Evolutionary conservation across 2,329 filamentous ascomycete genomes (phyloP).

Genomic region (Alternaria novae-zelandiae): DNA sequence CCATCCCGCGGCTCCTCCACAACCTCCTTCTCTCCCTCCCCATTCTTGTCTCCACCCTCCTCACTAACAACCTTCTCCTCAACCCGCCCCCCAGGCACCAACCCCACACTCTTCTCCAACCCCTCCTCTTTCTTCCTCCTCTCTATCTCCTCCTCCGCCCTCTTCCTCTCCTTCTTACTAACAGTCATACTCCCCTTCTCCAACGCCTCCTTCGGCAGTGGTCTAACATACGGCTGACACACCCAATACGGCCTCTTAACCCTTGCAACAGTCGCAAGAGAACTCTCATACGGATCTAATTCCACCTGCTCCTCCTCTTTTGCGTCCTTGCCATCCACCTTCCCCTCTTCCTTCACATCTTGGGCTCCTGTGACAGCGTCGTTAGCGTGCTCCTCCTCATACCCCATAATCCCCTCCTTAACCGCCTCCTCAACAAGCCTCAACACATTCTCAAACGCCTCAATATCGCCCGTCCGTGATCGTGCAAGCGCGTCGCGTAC

Average conservation of each 20-base stretch:
- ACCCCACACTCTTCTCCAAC: slow-evolving; percentile 20
- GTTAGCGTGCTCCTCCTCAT: slow-evolving; percentile 51
- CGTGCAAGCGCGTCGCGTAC: slow-evolving; percentile 84
- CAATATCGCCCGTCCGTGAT: slow-evolving; percentile 72
- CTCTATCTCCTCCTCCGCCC: slow-evolving; percentile 45
- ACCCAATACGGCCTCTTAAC: slow-evolving; percentile 90
- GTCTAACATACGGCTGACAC: slow-evolving; percentile 84
- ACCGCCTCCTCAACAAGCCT: slow-evolving; percentile 76
- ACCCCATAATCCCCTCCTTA: slow-evolving; percentile 74
- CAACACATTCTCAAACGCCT: slow-evolving; percentile 78
- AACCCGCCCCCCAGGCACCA: slow-evolving; percentile 44
- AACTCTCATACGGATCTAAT: slow-evolving; percentile 59
- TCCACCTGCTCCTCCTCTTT: too few relatives aligned
- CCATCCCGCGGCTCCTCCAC: slow-evolving; percentile 54
- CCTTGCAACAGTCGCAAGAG: slow-evolving; percentile 68
- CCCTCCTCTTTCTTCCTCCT: slow-evolving; percentile 50
- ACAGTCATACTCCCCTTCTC: slow-evolving; percentile 77
- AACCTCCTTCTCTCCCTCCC: slow-evolving; percentile 13
- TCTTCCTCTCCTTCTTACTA: slow-evolving; percentile 69
- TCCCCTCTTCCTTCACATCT: not conserved
- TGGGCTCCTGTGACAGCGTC: too few relatives aligned
- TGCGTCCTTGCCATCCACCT: not conserved
- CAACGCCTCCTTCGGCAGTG: slow-evolving; percentile 84
- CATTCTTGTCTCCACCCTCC: not conserved
- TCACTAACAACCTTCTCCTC: slow-evolving; percentile 58